phyloP scores from a whole-genome alignment of 2,329 filamentous ascomycete genomes.

The Ceratocystis huliohia region DNA sequence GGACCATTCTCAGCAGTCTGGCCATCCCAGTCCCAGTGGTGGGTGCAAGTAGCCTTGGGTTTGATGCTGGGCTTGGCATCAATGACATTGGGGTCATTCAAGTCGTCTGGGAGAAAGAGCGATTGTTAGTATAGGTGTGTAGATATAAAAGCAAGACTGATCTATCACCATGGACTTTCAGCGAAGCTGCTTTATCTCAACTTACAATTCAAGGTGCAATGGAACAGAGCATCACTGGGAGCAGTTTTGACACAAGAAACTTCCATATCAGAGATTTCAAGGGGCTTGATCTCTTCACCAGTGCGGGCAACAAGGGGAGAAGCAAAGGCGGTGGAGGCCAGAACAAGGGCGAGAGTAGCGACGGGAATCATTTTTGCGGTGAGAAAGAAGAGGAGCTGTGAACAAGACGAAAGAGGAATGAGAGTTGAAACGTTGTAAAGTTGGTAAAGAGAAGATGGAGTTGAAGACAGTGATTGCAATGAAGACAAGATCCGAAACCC shows the following conservation, averaged over 20 bases:
- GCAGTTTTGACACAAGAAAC: slow-evolving; percentile 5
- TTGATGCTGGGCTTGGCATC: neutral
- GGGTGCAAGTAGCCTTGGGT: slow-evolving; percentile 20
- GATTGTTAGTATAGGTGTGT: neutral
- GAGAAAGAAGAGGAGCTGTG: neutral
- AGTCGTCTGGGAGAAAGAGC: neutral
- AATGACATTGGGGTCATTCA: slow-evolving; percentile 14
- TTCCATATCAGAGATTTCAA: slow-evolving; percentile 12
- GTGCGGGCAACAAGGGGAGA: neutral
- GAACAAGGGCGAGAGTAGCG: slow-evolving; percentile 2
- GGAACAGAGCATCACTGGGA: neutral
- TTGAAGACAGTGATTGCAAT: neutral
- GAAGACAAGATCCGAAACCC: neutral
- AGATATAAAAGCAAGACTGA: neutral
- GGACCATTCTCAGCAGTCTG: slow-evolving; percentile 24
- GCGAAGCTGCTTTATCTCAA: too few relatives aligned
- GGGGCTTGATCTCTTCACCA: neutral
- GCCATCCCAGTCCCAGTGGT: slow-evolving; percentile 25
- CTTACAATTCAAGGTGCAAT: slow-evolving; percentile 18
- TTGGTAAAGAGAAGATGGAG: neutral
- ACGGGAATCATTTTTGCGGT: neutral
- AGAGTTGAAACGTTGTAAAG: neutral
- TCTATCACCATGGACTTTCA: neutral
- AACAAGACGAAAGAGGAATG: neutral
- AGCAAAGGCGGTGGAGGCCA: slow-evolving; percentile 9